These are phyloP conservation scores for Pseudogymnoascus verrucosus DNA, from an alignment of 2,329 filamentous ascomycete species.

Conservation along the genomic window DNA sequence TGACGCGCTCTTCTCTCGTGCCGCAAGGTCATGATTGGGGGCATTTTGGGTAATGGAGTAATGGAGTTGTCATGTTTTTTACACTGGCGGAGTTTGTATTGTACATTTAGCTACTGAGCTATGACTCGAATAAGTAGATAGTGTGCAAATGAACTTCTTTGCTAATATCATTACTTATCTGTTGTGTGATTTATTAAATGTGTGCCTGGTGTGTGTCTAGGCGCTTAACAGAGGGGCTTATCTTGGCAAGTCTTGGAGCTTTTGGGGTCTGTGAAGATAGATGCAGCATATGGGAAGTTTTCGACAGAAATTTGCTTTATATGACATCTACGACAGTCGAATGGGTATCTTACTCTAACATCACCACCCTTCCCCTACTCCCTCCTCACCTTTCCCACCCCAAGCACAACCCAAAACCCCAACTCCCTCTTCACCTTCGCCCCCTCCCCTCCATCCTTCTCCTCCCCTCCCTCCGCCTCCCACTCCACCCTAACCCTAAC, in stretches of 20 bases:
- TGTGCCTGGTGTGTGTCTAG: not conserved
- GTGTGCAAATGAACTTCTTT: not conserved
- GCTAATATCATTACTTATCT: not conserved
- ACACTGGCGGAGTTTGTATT: not conserved
- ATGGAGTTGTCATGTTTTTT: not conserved
- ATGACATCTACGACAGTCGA: not conserved
- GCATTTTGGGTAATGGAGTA: not conserved
- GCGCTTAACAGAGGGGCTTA: not conserved
- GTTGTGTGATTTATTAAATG: not conserved
- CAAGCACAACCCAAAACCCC: conserved; percentile 92
- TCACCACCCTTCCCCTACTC: conserved; percentile 25
- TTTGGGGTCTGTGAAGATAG: too few species aligned
- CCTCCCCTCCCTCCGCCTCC: too few species aligned
- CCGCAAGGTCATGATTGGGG: not conserved
- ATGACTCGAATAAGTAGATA: not conserved
- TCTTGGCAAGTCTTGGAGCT: not conserved
- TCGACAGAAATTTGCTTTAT: not conserved
- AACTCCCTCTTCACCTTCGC: conserved; percentile 80
- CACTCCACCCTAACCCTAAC: too few species aligned
- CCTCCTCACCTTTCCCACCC: conserved; percentile 69
- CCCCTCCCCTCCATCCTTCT: too few species aligned
- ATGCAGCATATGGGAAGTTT: too few species aligned
- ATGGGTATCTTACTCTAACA: conserved; percentile 11
- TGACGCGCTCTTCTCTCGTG: not conserved
- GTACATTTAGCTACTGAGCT: conserved; percentile 7